Base-by-base conservation (phyloP, 1,284 basidiomycete species). In the Rhodotorula sp. region DNA sequence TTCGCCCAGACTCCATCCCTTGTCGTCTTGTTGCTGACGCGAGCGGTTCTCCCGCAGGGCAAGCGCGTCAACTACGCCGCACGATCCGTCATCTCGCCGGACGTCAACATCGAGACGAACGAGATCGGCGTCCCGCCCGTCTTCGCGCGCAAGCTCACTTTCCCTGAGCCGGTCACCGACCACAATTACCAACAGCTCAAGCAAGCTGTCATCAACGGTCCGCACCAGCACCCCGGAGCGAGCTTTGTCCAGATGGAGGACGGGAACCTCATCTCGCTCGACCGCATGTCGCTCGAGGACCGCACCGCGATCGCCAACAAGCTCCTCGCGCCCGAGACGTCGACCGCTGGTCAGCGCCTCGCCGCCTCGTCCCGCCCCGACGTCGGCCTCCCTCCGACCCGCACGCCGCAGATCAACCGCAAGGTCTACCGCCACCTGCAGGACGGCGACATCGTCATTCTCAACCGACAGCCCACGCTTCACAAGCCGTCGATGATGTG, bases 401-500 rank as follows among this genome's bases (percentile, higher is more conserved):
- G 79, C 31, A 83, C 80, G 28, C 79, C 79, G 16, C 78, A 80
- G 60, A 84, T 93, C 75, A 96, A 97, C 83, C 98, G 99, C 85
- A 97, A 98, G 81, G 96, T 99, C 51, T 92, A 95, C 80, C 87
- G 96, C 63, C 96, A 99, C 83, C 85, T 99, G 20, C 87, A 87
- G 65, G 93, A 99, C 80, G 96, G 96, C 4, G 96, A 99, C 79
- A 90, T 97, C 68, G 83, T 99, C 71, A 91, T 99, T 76, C 84
- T 99, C 64, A 99, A 99, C 80, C 91, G 96, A 72, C 96, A 99
- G 84, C 96, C 96, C 15, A 99, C 96, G 1, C 84, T 99, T 68
- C 96, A 99, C 82, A 99, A 99, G 80, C 95, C 96, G n/a, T 94
- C 91, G 84, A 99, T 99, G 95, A 99, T 99, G 96, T 91, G 89